These are phyloP conservation scores for Triangularia setosa DNA, from an alignment of 2,329 filamentous ascomycete species.

Conservation along the genomic window DNA sequence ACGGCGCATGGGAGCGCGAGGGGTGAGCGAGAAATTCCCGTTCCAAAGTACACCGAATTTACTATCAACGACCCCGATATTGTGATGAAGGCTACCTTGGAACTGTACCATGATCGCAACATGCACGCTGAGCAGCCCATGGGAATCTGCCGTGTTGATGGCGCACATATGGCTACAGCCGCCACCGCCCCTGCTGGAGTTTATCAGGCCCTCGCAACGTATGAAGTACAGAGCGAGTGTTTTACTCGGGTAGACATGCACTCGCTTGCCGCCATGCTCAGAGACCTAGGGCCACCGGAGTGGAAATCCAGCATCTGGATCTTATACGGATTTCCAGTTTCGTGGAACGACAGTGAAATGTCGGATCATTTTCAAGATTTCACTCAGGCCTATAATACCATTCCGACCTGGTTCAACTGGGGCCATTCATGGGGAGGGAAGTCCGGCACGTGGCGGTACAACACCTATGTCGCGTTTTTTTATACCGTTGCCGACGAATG, in stretches of 20 bases:
- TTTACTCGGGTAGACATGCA: neutral
- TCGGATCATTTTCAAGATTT: slow-evolving; percentile 33
- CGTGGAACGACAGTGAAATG: slow-evolving; percentile 40
- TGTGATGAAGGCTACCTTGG: slow-evolving; percentile 16
- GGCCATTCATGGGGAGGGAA: neutral
- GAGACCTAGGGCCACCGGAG: neutral
- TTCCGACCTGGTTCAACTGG: slow-evolving; percentile 25
- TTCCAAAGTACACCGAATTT: slow-evolving; percentile 37
- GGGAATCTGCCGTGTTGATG: neutral
- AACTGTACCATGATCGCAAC: slow-evolving; percentile 3
- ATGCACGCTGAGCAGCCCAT: neutral
- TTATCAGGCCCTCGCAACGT: neutral
- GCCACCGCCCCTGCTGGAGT: neutral
- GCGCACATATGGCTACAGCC: neutral
- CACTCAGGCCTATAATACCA: slow-evolving; percentile 37
- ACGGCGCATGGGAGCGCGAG: slow-evolving; percentile 17
- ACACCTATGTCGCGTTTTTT: slow-evolving; percentile 46
- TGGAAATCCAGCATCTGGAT: slow-evolving; percentile 6
- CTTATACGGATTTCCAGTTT: slow-evolving; percentile 40
- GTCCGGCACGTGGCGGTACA: slow-evolving; percentile 16
- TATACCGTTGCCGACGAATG: slow-evolving; percentile 44
- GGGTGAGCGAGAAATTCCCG: slow-evolving; percentile 31
- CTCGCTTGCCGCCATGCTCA: neutral
- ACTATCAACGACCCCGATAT: slow-evolving; percentile 38
- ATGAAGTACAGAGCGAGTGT: slow-evolving; percentile 10